Evolutionary conservation across 1,284 basidiomycete species (phyloP).

Genomic region (Cryptococcus depauperatus): DNA sequence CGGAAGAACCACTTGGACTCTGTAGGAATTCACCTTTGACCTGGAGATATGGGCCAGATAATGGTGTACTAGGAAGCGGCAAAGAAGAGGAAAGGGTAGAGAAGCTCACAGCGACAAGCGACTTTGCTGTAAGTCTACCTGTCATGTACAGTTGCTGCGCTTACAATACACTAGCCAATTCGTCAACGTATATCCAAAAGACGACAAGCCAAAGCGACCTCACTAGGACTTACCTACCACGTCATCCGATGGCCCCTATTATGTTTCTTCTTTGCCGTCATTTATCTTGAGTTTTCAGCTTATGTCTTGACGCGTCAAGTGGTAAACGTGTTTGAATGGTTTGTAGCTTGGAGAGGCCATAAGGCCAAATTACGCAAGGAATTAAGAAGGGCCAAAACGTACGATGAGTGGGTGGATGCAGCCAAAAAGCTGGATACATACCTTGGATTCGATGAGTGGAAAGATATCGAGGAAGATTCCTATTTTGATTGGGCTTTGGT

Average conservation of each 20-base stretch:
- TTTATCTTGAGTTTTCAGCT: conserved; percentile 73
- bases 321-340: conserved; percentile 87
- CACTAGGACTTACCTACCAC: conserved; percentile 69
- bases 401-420: conserved; percentile 70
- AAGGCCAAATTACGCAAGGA: conserved; percentile 69
- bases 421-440: conserved; percentile 73
- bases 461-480: conserved; percentile 67
- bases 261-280: conserved; percentile 75
- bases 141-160: not conserved
- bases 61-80: conserved; percentile 12
- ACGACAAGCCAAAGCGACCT: conserved; percentile 1
- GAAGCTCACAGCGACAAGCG: conserved; percentile 79
- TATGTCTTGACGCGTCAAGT: conserved; percentile 83
- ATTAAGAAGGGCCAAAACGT: conserved; percentile 64
- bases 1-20: conserved; percentile 7
- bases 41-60: conserved; percentile 32
- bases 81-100: conserved; percentile 47
- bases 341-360: conserved; percentile 79
- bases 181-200: conserved; percentile 58
- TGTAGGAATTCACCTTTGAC: conserved; percentile 1
- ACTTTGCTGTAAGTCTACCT: conserved; percentile 58
- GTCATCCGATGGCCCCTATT: conserved; percentile 66
- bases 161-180: conserved; percentile 51
- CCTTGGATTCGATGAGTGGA: conserved; percentile 81
- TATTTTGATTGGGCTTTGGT: conserved; percentile 85